Percentiles rank a stretch among this genome's conserved stretches.
phyloP scores from a whole-genome alignment of 257 asterid genomes.

The Penstemon eatonii region DNA sequence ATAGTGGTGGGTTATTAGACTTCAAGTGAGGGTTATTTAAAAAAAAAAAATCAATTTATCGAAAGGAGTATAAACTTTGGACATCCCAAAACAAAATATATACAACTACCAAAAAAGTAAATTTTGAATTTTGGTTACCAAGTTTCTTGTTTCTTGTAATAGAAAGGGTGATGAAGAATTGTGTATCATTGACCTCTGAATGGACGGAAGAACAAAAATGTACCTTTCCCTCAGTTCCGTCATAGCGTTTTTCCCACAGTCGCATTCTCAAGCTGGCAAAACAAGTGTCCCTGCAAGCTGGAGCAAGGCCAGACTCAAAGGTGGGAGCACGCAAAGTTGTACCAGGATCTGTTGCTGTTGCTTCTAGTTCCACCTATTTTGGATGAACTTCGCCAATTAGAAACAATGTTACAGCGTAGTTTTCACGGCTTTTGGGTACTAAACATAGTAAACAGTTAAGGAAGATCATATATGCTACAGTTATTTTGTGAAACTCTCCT shows the following conservation, averaged over 20 bases:
- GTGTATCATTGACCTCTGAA: neutral
- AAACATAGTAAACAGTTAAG: neutral
- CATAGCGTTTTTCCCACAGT: conserved; percentile 57
- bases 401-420: neutral
- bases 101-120: too few species aligned
- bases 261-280: conserved; percentile 62
- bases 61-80: too few species aligned
- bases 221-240: conserved; percentile 88
- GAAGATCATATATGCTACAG: too few species aligned
- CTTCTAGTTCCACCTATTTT: conserved; percentile 78
- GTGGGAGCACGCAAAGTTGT: conserved; percentile 97
- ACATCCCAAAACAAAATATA: too few species aligned
- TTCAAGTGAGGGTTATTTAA: too few species aligned
- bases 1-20: too few species aligned
- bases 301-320: conserved; percentile 76
- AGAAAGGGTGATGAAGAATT: too few species aligned
- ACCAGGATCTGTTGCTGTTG: conserved; percentile 71
- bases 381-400: conserved; percentile 10
- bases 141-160: too few species aligned
- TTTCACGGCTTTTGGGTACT: conserved; percentile 1
- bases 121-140: too few species aligned
- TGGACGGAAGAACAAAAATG: neutral
- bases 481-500: too few species aligned
- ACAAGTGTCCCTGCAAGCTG: conserved; percentile 91
- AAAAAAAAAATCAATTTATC: too few species aligned